phyloP scores from a whole-genome alignment of 2,329 filamentous ascomycete genomes.

The Ambrosiella xylebori region DNA sequence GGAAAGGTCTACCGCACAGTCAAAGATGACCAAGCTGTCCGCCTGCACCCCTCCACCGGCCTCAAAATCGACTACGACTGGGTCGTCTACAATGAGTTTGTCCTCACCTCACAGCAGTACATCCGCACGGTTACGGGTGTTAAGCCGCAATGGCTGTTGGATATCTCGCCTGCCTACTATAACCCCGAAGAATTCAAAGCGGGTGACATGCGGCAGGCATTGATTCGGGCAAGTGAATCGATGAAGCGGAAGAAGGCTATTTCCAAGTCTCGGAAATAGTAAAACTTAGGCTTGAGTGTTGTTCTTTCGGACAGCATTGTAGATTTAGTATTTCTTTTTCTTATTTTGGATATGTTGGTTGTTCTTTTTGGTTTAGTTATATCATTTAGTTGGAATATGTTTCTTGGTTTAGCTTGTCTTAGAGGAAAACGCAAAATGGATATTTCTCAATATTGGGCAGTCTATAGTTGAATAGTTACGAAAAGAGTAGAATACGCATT shows the following conservation, averaged over 20 bases:
- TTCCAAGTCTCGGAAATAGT: constrained; percentile 24
- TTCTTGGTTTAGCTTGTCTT: neutral
- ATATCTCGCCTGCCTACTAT: constrained; percentile 88
- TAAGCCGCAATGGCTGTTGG: constrained; percentile 85
- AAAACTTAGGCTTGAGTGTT: neutral
- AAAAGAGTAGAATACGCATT: no score
- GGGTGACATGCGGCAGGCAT: constrained; percentile 62
- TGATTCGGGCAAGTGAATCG: constrained; percentile 41
- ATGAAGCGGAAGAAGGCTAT: constrained; percentile 38
- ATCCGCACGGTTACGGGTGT: constrained; percentile 86
- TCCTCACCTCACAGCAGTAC: constrained; percentile 95
- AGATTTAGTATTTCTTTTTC: neutral
- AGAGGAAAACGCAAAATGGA: neutral
- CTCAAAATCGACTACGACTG: constrained; percentile 80
- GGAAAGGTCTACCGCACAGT: constrained; percentile 89
- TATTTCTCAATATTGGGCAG: neutral
- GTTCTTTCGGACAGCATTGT: neutral
- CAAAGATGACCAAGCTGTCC: constrained; percentile 87
- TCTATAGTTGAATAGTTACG: neutral
- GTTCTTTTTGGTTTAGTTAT: neutral
- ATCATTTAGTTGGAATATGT: neutral
- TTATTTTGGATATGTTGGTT: neutral
- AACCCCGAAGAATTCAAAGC: constrained; percentile 69
- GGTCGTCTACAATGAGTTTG: constrained; percentile 97
- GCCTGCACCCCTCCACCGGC: constrained; percentile 86